Evolutionary conservation across 768 basidiomycete genomes (phyloP), one percentile per base, ranked within the genome.

Genomic region (Boletus pseudo-olivaceus): DNA sequence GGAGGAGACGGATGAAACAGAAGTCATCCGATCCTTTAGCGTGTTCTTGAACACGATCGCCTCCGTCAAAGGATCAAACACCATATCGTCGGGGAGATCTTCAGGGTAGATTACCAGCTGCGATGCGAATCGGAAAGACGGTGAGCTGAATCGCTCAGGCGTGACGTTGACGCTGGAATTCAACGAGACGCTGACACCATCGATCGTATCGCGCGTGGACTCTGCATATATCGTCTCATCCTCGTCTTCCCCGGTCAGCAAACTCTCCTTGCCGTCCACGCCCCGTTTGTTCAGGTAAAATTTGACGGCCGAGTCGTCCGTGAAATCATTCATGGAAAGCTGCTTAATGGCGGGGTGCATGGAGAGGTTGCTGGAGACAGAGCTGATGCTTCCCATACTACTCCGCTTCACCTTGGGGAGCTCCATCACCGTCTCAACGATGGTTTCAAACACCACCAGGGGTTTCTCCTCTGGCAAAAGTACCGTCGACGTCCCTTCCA

Each of bases 321-420:
- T 90, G 66, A 95, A 98, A 67, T 98, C 97, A 63, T 95, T 97
- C 93, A 97, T 96, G 42, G 90, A 84, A 38, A 98, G 75, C 67
- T 90, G 91, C 66, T 84, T 87, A 71, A 98, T 99, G 15, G 97
- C 95, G 17, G 96, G 95, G 66, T 98, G 92, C 82, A 91, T 87
- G 4, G 89, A 90, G 27, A 98, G 77, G 66, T 95, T 94, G 66
- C 91, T 94, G 33, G 88, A 80, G 23, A 99, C 77, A n/a, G 93
- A 95, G 63, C 85, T 93, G 62, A 99, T 95, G 67, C 92, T 95
- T 37, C 93, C 91, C 50, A 98, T 83, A 57, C 90, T 93, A 61
- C 91, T 93, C 54, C 96, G 76, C 73, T 98, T 98, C 50, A 99
- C 90, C 59, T 89, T 90, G 6, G 90, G 88, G 54, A 87, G 71